Base-by-base conservation (phyloP, 169 alveolate species). In the Toxoplasma gondii region DNA sequence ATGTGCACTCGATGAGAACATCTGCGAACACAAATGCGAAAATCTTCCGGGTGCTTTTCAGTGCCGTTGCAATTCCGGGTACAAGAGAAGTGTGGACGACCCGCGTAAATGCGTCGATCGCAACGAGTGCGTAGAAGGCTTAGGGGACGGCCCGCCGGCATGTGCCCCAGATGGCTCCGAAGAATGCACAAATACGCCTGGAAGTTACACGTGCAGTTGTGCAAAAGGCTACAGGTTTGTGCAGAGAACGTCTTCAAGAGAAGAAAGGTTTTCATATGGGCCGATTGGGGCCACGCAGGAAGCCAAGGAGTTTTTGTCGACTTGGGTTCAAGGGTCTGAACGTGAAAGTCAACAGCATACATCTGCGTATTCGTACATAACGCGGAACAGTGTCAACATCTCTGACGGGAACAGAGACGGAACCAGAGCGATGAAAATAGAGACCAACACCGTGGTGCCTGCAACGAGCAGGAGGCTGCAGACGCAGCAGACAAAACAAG, bases 1-100 rank as follows among this genome's bases (percentile, higher is more conserved):
- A 58, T 95, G 97, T 54, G 94, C 92, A 1, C 58, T 81, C 88
- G 82, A 67, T 31, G 83, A 38, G 45, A 53, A 49, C 41, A 78
- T 41, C 64, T 88, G 92, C 58, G 58, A 31, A 43, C 92, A 88
- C 83, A n/a, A 22, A 69, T 88, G 92, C 83, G 45, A 38, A n/a
- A 88, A 64, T 9, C 54, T 44, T 4, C 92, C 69, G 53, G 92
- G 92, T 17, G 53, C 69, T 38, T 88, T n/a, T 83, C 83, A 67
- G 80, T 88, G 92, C 92, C 49, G 38, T 36, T 88, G 92, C 82
- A 64, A 64, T n/a, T 5, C 64, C 34, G 92, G 92, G 43, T 88
- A 36, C 38, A 88, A 88, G 38, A 24, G 64, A 16, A 19, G 38
- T 53, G 54, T 58, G 0, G 44, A 31, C 17, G 81, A 53, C 38